Percentiles rank a stretch among this genome's conserved stretches.
Conservation (phyloP, 495 filamentous ascomycete genomes). For the Hyaloscypha hepaticicola region DNA sequence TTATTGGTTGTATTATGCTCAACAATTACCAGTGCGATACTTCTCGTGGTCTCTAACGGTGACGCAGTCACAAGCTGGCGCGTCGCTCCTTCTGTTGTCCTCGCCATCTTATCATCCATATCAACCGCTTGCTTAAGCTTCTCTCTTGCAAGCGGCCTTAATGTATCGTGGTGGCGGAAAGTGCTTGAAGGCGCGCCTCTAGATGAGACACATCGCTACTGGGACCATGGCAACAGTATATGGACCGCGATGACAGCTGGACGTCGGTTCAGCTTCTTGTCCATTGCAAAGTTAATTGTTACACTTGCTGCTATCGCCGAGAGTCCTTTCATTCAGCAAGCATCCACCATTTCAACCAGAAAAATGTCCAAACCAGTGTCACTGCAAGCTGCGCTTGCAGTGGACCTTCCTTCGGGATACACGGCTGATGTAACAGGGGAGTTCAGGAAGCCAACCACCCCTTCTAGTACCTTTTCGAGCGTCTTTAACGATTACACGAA, state of each 20-base stretch:
- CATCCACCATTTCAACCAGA: slow-evolving; percentile 2
- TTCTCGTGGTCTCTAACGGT: background rate
- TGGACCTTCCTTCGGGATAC: background rate
- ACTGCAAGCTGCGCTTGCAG: slow-evolving; percentile 1
- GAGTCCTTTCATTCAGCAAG: background rate
- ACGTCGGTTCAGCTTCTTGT: background rate
- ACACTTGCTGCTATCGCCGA: slow-evolving; percentile 4
- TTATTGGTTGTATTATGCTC: background rate
- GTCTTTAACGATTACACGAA: slow-evolving; percentile 4
- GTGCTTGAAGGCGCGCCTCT: slow-evolving; percentile 1
- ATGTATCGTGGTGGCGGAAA: background rate
- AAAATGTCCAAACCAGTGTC: background rate
- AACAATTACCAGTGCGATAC: background rate
- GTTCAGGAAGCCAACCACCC: background rate
- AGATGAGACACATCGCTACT: background rate
- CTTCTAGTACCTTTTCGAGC: background rate
- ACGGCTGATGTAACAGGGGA: slow-evolving; percentile 4
- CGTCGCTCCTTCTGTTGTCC: background rate
- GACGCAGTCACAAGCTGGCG: background rate
- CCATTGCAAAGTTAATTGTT: background rate
- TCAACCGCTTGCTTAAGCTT: background rate
- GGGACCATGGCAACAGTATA: slow-evolving; percentile 2
- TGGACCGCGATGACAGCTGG: slow-evolving; percentile 3
- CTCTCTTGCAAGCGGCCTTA: background rate
- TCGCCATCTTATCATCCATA: background rate